Evolutionary conservation across 768 basidiomycete genomes (phyloP).

Genomic region (Macrolepiota dolichaula): DNA sequence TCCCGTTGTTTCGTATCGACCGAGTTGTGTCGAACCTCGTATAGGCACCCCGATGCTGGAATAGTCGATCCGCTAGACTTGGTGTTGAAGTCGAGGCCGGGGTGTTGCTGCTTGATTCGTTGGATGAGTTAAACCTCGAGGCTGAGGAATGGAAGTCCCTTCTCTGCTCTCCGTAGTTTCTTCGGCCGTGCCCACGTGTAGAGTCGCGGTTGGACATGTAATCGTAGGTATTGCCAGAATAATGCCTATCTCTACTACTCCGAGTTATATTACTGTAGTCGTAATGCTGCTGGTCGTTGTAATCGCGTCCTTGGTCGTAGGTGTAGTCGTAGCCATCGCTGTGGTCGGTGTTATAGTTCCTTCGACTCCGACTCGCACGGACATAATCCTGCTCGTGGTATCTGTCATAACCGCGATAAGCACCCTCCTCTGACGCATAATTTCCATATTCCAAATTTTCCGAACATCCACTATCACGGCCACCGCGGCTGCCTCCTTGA

Average conservation of each 20-base stretch:
- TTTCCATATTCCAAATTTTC: neutral
- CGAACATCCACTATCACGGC: neutral
- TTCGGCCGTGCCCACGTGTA: neutral
- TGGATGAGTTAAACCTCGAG: neutral
- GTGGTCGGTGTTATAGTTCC: neutral
- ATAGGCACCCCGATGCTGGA: neutral
- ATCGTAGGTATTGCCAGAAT: neutral
- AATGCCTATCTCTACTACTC: neutral
- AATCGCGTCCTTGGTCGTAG: slow-evolving; percentile 4
- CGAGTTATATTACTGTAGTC: neutral
- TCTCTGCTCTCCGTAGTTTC: neutral
- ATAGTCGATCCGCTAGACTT: neutral
- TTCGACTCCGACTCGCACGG: neutral
- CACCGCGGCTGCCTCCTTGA: neutral
- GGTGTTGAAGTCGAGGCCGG: neutral
- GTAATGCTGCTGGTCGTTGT: slow-evolving; percentile 2
- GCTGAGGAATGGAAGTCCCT: neutral
- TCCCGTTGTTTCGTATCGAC: neutral
- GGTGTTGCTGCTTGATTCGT: neutral
- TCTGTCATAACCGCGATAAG: neutral
- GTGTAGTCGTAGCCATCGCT: neutral
- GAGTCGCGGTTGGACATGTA: neutral
- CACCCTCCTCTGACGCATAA: neutral
- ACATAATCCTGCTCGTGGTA: neutral
- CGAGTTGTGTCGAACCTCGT: neutral